Conservation (phyloP, 306 rosid genomes). For the Pueraria montana region DNA sequence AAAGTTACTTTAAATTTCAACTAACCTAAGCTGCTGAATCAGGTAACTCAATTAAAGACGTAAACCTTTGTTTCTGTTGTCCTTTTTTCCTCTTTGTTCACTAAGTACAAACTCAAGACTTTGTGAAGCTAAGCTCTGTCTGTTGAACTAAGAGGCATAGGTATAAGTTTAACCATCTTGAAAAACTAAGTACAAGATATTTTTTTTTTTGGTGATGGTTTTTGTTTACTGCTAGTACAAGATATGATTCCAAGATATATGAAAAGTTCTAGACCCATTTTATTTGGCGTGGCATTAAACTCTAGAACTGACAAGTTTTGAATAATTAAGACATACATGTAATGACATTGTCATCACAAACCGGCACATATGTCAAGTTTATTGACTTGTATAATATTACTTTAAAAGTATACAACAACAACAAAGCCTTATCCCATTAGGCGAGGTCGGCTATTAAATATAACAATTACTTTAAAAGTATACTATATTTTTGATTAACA, state of each 20-base stretch:
- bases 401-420: too few relatives aligned
- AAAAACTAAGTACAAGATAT: background rate
- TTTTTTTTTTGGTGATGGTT: too few relatives aligned
- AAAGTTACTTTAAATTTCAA: background rate
- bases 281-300: background rate
- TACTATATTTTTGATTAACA: too few relatives aligned
- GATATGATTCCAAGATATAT: background rate
- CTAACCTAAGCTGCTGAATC: background rate
- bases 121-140: background rate
- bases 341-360: too few relatives aligned
- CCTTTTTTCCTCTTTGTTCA: background rate
- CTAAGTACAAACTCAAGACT: background rate
- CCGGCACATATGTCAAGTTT: too few relatives aligned
- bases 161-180: background rate
- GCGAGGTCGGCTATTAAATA: too few relatives aligned
- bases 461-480: too few relatives aligned
- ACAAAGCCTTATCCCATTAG: too few relatives aligned
- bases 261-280: background rate
- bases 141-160: background rate
- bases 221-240: too few relatives aligned
- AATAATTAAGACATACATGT: background rate
- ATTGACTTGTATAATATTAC: too few relatives aligned
- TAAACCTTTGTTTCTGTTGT: background rate
- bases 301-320: background rate
- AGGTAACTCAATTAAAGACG: background rate